Percentiles rank a stretch among this genome's conserved stretches.
These are phyloP conservation scores for Colletotrichum siamense DNA, from an alignment of 2,329 filamentous ascomycete genomes.

Conservation along the genomic window DNA sequence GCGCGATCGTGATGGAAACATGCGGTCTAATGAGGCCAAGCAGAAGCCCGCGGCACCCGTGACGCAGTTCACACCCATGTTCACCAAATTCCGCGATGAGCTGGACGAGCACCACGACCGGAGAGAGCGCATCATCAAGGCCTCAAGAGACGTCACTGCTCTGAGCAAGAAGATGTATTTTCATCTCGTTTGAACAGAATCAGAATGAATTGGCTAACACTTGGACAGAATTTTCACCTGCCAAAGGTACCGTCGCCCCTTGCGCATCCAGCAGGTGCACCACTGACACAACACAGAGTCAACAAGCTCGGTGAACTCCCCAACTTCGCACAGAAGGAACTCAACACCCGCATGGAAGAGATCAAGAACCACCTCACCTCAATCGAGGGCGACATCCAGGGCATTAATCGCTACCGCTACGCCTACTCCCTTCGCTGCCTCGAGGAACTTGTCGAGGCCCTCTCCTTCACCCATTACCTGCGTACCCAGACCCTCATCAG, in stretches of 20 bases:
- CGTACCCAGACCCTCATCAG: conserved; percentile 77
- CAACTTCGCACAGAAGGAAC: conserved; percentile 67
- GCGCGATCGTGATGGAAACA: conserved; percentile 58
- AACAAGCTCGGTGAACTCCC: conserved; percentile 21
- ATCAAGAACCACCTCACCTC: conserved; percentile 73
- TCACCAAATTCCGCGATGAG: conserved; percentile 84
- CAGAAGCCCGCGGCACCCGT: conserved; percentile 37
- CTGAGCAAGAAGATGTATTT: conserved; percentile 94
- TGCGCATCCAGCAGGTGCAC: neutral
- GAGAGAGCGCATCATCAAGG: conserved; percentile 87
- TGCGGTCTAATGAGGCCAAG: conserved; percentile 41
- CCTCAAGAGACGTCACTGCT: conserved; percentile 89
- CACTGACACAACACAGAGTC: conserved; percentile 9
- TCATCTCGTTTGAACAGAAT: accelerated
- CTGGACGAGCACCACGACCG: conserved; percentile 95
- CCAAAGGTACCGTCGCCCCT: conserved; percentile 36
- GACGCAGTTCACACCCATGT: conserved; percentile 72
- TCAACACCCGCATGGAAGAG: conserved; percentile 70
- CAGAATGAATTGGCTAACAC: neutral
- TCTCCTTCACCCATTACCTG: conserved; percentile 89
- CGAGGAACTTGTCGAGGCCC: conserved; percentile 93
- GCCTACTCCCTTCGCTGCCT: conserved; percentile 80
- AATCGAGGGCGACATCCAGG: conserved; percentile 76
- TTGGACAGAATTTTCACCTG: conserved; percentile 40
- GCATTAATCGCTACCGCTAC: conserved; percentile 85